A percentile compares a stretch with the other conserved stretches of the same genome.
Evolutionary conservation across 192 early-diverging fungal species (phyloP).

Genomic region (Borealophlyctis nickersoniae): DNA sequence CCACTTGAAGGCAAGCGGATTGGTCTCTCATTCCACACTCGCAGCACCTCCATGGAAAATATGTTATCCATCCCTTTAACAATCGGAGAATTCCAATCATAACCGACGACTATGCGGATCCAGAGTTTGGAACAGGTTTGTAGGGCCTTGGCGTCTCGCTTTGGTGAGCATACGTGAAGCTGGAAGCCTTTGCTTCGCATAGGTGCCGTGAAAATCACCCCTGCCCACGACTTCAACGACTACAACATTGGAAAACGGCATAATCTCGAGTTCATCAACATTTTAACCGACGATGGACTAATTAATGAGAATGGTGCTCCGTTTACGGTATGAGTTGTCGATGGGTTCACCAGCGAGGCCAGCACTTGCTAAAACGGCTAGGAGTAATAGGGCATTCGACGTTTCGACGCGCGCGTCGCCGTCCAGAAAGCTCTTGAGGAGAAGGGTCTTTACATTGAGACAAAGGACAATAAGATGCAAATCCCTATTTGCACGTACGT

Average conservation of each 20-base stretch:
- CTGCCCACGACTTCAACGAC: constrained; percentile 97
- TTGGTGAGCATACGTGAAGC: constrained; percentile 13
- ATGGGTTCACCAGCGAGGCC: constrained; percentile 7
- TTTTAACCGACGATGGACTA: constrained; percentile 95
- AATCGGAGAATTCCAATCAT: constrained; percentile 88
- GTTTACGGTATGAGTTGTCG: constrained; percentile 51
- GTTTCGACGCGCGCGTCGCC: constrained; percentile 90
- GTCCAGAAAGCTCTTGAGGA: constrained; percentile 85
- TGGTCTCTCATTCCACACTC: background rate
- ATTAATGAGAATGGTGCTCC: constrained; percentile 87
- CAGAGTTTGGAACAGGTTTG: constrained; percentile 92
- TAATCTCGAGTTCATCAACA: constrained; percentile 91
- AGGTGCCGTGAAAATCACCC: constrained; percentile 99
- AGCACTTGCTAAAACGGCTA: background rate
- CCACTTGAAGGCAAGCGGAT: background rate
- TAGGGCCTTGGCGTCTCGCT: no score
- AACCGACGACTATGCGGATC: constrained; percentile 84
- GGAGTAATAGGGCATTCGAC: constrained; percentile 65
- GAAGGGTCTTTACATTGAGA: constrained; percentile 82
- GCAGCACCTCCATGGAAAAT: constrained; percentile 89
- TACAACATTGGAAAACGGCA: constrained; percentile 94
- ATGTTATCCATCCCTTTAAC: constrained; percentile 89
- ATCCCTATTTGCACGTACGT: constrained; percentile 78
- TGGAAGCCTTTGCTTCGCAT: no score
- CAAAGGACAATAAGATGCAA: constrained; percentile 88